phyloP scores from a whole-genome alignment of 768 basidiomycete species.

The Suillus occidentalis region DNA sequence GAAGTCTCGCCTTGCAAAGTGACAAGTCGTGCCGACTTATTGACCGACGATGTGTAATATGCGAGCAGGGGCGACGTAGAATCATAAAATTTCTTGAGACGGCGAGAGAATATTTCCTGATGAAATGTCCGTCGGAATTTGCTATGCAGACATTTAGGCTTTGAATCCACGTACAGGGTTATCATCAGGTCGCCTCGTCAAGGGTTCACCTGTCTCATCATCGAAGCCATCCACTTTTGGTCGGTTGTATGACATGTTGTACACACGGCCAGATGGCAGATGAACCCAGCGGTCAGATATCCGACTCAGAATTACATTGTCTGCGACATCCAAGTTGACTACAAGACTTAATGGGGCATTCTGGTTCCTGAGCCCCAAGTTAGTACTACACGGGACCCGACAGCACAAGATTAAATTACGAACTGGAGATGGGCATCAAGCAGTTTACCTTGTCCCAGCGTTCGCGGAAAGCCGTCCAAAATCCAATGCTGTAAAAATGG shows the following conservation, averaged over 20 bases:
- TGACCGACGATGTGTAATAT: constrained; percentile 53
- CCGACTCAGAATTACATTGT: constrained; percentile 79
- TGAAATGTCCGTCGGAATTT: constrained; percentile 9
- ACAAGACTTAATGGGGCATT: constrained; percentile 73
- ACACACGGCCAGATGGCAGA: constrained; percentile 83
- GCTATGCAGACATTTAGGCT: not conserved
- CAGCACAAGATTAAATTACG: constrained; percentile 18
- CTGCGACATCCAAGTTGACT: constrained; percentile 86
- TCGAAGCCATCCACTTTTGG: constrained; percentile 80
- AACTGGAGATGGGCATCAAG: constrained; percentile 76
- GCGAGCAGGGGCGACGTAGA: constrained; percentile 80
- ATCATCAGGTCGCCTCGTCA: constrained; percentile 89
- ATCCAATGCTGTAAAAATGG: constrained; percentile 72
- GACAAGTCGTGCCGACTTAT: constrained; percentile 44
- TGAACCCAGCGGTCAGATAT: constrained; percentile 93
- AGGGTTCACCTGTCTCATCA: constrained; percentile 83
- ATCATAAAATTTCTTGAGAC: constrained; percentile 73
- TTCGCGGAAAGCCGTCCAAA: constrained; percentile 90
- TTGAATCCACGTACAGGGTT: constrained; percentile 62
- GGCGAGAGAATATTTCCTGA: constrained; percentile 77
- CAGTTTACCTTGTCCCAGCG: constrained; percentile 77
- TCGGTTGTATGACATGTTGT: constrained; percentile 86
- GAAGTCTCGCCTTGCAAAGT: constrained; percentile 73
- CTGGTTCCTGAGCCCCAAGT: constrained; percentile 45
- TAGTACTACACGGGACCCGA: not conserved